phyloP scores from a whole-genome alignment of 2,329 filamentous ascomycete species.

The Ophiocordyceps camponoti-rufipedis region DNA sequence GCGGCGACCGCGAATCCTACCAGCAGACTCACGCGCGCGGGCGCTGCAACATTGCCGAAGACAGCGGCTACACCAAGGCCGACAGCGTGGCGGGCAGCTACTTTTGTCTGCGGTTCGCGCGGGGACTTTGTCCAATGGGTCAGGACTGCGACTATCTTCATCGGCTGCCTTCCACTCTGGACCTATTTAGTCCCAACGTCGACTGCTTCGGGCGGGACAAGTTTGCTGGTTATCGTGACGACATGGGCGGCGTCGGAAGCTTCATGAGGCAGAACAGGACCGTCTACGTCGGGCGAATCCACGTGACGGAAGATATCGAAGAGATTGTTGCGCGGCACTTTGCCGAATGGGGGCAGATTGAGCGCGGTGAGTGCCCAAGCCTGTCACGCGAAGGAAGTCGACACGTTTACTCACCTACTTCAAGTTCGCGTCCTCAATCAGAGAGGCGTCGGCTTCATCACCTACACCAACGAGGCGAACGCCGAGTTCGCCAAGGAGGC shows the following conservation, averaged over 20 bases:
- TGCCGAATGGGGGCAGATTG: conserved; percentile 88
- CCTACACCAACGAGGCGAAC: conserved; percentile 80
- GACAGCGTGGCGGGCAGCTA: conserved; percentile 64
- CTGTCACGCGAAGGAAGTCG: neutral
- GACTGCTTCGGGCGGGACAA: conserved; percentile 87
- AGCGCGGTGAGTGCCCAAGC: conserved; percentile 36
- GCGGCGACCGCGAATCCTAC: conserved; percentile 85
- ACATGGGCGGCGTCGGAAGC: conserved; percentile 92
- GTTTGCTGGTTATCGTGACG: conserved; percentile 80
- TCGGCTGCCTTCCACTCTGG: conserved; percentile 67
- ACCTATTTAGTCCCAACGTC: conserved; percentile 83
- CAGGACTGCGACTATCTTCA: conserved; percentile 91
- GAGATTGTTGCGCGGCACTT: conserved; percentile 91
- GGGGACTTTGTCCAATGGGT: conserved; percentile 69
- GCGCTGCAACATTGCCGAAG: conserved; percentile 71
- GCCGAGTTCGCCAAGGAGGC: conserved; percentile 85
- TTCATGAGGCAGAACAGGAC: conserved; percentile 92
- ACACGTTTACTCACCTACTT: neutral
- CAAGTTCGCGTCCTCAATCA: conserved; percentile 64
- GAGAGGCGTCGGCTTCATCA: conserved; percentile 85
- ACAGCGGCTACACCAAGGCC: conserved; percentile 61
- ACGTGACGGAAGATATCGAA: conserved; percentile 92
- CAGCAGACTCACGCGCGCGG: conserved; percentile 72
- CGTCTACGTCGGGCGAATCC: conserved; percentile 81
- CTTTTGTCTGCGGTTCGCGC: conserved; percentile 84